A percentile compares a stretch with the other conserved stretches of the same genome.
Evolutionary conservation across 306 rosid species (phyloP).

Genomic region (Vigna radiata): DNA sequence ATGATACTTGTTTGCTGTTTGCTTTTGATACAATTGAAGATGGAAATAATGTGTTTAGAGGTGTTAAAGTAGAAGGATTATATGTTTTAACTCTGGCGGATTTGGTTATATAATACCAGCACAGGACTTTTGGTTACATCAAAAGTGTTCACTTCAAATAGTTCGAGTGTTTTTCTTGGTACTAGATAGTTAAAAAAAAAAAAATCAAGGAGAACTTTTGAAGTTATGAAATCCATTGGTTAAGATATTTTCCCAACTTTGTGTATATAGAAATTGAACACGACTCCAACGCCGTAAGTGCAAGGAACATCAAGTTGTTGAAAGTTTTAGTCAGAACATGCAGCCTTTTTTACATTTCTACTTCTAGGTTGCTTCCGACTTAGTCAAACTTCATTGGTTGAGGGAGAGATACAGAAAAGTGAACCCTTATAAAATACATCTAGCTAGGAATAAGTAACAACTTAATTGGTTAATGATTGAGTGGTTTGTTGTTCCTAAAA

Average conservation of each 20-base stretch:
- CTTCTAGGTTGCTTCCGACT: conserved; percentile 28
- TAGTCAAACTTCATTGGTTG: conserved; percentile 25
- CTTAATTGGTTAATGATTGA: not conserved
- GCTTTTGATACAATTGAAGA: conserved; percentile 12
- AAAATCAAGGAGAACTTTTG: not conserved
- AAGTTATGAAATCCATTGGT: not conserved
- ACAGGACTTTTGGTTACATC: not conserved
- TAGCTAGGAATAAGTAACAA: not conserved
- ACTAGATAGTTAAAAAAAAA: not conserved
- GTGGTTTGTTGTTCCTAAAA: not conserved
- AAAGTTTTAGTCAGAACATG: conserved; percentile 12
- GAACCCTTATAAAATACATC: not conserved
- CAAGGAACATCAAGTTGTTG: not conserved
- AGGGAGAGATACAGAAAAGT: not conserved
- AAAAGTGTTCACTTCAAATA: not conserved
- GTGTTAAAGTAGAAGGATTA: not conserved
- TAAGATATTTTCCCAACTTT: not conserved
- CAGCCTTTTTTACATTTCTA: conserved; percentile 7
- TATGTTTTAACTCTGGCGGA: conserved; percentile 3
- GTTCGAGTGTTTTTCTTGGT: no score
- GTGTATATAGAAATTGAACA: not conserved
- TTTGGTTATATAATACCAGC: not conserved
- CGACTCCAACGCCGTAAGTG: not conserved
- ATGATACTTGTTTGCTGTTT: conserved; percentile 13
- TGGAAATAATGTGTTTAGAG: conserved; percentile 1